These are phyloP conservation scores for Vairimorpha ceranae DNA, from an alignment of 371 early-diverging fungal species.

Conservation along the genomic window DNA sequence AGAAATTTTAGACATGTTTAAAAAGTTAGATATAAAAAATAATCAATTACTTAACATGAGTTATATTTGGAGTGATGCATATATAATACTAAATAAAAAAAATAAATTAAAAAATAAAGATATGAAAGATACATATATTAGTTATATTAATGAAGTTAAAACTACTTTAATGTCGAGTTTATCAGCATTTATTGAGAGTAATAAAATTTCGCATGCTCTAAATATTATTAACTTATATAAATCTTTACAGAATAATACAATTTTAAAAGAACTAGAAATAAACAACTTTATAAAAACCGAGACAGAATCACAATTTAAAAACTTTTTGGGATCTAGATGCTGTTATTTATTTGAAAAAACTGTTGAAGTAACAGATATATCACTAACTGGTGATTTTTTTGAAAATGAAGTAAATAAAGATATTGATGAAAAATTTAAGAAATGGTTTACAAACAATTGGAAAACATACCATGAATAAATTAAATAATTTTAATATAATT, in stretches of 20 bases:
- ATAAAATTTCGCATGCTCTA: slow-evolving; percentile 38
- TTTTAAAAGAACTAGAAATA: slow-evolving; percentile 30
- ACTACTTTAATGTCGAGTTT: slow-evolving; percentile 12
- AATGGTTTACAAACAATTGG: too few relatives aligned
- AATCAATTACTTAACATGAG: slow-evolving; percentile 44
- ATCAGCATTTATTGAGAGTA: slow-evolving; percentile 20
- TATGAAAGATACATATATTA: slow-evolving; percentile 1
- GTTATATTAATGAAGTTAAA: neutral
- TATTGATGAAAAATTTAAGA: neutral
- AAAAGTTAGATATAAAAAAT: slow-evolving; percentile 41
- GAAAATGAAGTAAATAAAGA: neutral
- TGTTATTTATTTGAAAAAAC: slow-evolving; percentile 47
- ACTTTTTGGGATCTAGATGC: slow-evolving; percentile 24
- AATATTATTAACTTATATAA: slow-evolving; percentile 4
- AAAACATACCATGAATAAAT: too few relatives aligned
- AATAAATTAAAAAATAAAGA: neutral
- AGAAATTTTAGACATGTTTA: slow-evolving; percentile 15
- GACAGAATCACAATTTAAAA: slow-evolving; percentile 1
- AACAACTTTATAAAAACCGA: slow-evolving; percentile 19
- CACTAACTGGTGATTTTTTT: neutral
- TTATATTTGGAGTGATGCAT: slow-evolving; percentile 52
- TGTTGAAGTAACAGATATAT: neutral
- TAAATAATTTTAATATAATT: too few relatives aligned
- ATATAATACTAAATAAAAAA: neutral
- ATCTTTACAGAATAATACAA: slow-evolving; percentile 3